Evolutionary conservation across 192 early-diverging fungal species (phyloP), one percentile per base, ranked within the genome.

Genomic region (Backusella luteola): DNA sequence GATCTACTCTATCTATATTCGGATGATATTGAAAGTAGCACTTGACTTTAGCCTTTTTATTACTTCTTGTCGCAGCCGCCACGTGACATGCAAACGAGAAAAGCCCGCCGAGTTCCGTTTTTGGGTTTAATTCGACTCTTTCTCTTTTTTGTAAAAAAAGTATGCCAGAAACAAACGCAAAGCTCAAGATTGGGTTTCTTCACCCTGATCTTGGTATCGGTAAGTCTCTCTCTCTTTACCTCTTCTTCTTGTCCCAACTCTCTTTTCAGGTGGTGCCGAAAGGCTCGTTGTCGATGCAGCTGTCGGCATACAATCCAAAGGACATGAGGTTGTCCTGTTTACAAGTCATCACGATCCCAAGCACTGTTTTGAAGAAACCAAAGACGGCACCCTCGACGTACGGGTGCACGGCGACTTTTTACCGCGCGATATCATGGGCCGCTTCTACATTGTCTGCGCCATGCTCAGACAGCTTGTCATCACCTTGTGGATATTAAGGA

Each of bases 131-230:
- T 59, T 59, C 32, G 3, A 32, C 32, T 59, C 21, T 59, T 19
- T 59, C 53, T 63, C 12, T 63, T 29, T 63, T 63, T 9, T 63
- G 23, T 26, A 32, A 32, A 32, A 32, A 32, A 32, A 32, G 32
- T 32, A 63, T 63, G 56, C 3, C 56, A 29, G 23, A 63, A 29
- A 29, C 23, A 63, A 14, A 63, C 11, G 26, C 56, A 63, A 68
- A 68, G 7, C 46, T 93, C 3, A 90, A 77, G 7, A 76, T 97
- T 42, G 95, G 90, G 17, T 95, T 98, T 81, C 82, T 98, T 29
- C 97, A 98, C 76, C 97, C 97, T 8, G 94, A 98, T 79, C 85
- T 98, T 1, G 97, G 97, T 34, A 98, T 98, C 49, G 96, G 93
- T 92, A 84, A 70, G 38, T 39, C 44, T 34, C 72, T 73, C 49